Evolutionary conservation across 1,284 basidiomycete genomes (phyloP).

Genomic region (Wolfiporia cocos): DNA sequence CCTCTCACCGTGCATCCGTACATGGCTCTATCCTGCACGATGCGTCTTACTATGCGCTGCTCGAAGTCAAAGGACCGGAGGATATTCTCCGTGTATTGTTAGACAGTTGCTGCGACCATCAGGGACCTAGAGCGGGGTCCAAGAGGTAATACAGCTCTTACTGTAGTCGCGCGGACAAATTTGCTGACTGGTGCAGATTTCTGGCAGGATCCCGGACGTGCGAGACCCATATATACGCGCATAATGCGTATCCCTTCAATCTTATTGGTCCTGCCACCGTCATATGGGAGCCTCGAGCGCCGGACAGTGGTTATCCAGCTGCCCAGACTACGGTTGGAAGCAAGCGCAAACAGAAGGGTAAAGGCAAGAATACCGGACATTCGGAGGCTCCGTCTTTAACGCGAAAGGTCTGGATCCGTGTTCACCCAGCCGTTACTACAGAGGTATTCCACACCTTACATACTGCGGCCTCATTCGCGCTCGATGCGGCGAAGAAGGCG

Average conservation of each 20-base stretch:
- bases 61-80: constrained; percentile 68
- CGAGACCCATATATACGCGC: constrained; percentile 61
- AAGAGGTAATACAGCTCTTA: constrained; percentile 53
- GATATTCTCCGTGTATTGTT: constrained; percentile 47
- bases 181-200: constrained; percentile 34
- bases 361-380: constrained; percentile 12
- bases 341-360: constrained; percentile 15
- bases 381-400: background rate
- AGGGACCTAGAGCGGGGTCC: constrained; percentile 48
- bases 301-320: too few species aligned
- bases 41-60: constrained; percentile 73
- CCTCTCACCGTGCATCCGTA: constrained; percentile 81
- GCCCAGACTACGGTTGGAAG: too few species aligned
- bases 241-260: constrained; percentile 58
- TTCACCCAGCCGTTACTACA: constrained; percentile 70
- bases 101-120: constrained; percentile 55
- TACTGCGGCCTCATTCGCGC: constrained; percentile 39
- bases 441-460: constrained; percentile 48
- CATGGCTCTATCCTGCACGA: constrained; percentile 85
- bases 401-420: constrained; percentile 66
- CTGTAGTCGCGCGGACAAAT: too few species aligned
- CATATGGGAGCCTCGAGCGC: constrained; percentile 76
- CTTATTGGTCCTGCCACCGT: constrained; percentile 69
- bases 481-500: constrained; percentile 36
- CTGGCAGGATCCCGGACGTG: constrained; percentile 48